phyloP scores from a whole-genome alignment of 2,329 filamentous ascomycete species.

The Pyrenophora seminiperda region DNA sequence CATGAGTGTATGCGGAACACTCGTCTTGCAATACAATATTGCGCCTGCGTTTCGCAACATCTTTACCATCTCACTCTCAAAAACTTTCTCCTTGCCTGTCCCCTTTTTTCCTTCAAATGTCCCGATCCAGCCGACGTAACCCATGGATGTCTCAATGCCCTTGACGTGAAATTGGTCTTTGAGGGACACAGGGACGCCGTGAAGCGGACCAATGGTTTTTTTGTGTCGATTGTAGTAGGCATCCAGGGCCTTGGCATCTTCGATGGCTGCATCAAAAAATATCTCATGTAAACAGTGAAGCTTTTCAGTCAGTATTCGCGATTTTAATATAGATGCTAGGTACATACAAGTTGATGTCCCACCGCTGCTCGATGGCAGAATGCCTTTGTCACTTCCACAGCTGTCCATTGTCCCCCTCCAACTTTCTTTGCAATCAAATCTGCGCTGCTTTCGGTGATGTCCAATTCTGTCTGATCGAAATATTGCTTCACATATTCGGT shows the following conservation, averaged over 20 bases:
- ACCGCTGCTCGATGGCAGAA: constrained; percentile 63
- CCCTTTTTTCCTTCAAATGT: constrained; percentile 64
- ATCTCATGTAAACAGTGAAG: constrained; percentile 53
- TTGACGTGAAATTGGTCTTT: constrained; percentile 59
- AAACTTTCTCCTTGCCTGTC: constrained; percentile 57
- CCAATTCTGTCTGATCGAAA: constrained; percentile 58
- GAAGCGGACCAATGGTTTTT: constrained; percentile 50
- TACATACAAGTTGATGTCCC: constrained; percentile 53
- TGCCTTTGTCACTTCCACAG: constrained; percentile 60
- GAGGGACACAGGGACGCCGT: constrained; percentile 55
- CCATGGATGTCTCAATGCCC: constrained; percentile 58
- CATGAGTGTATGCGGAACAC: constrained; percentile 64
- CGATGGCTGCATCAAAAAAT: constrained; percentile 55
- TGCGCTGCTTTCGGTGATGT: constrained; percentile 66
- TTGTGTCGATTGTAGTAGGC: constrained; percentile 39
- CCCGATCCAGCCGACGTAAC: constrained; percentile 68
- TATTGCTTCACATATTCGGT: constrained; percentile 61
- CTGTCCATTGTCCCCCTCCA: constrained; percentile 60
- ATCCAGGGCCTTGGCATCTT: constrained; percentile 51
- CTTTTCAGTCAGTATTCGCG: not conserved
- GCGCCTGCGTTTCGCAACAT: constrained; percentile 61
- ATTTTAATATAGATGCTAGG: not conserved
- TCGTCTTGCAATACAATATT: constrained; percentile 63
- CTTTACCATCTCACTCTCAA: constrained; percentile 64
- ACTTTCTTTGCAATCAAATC: constrained; percentile 62